These are phyloP conservation scores for Candida frijolesensis DNA, from an alignment of 1,139 yeast genomes.

Conservation along the genomic window DNA sequence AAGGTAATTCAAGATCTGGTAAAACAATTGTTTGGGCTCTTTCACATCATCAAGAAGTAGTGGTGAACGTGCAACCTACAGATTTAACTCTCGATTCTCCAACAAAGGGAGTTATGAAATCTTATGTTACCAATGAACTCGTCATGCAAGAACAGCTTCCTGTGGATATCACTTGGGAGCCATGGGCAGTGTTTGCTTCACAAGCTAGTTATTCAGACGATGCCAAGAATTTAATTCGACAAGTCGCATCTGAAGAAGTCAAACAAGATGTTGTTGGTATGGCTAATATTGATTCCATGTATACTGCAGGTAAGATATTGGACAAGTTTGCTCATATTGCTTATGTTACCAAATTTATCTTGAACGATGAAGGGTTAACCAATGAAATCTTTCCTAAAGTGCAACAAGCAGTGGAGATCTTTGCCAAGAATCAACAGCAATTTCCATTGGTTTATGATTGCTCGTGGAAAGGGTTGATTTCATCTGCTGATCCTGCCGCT, in stretches of 20 bases:
- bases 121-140: slow-evolving; percentile 52
- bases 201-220: slow-evolving; percentile 37
- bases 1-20: slow-evolving; percentile 34
- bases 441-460: slow-evolving; percentile 67
- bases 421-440: slow-evolving; percentile 57
- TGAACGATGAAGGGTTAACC: slow-evolving; percentile 52
- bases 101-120: slow-evolving; percentile 67
- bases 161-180: slow-evolving; percentile 52
- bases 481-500: slow-evolving; percentile 64
- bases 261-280: slow-evolving; percentile 55
- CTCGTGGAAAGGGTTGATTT: slow-evolving; percentile 74
- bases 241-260: slow-evolving; percentile 56
- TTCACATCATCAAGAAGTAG: slow-evolving; percentile 67
- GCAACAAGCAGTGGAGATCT: slow-evolving; percentile 61
- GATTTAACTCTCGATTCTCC: slow-evolving; percentile 60
- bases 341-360: slow-evolving; percentile 59
- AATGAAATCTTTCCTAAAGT: slow-evolving; percentile 47
- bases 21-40: slow-evolving; percentile 51
- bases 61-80: slow-evolving; percentile 27
- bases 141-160: slow-evolving; percentile 57
- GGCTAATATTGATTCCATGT: slow-evolving; percentile 72
- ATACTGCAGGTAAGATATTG: slow-evolving; percentile 71
- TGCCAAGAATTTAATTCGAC: slow-evolving; percentile 40
- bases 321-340: slow-evolving; percentile 77
- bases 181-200: slow-evolving; percentile 52